These are phyloP conservation scores for Talaromyces verruculosus DNA, from an alignment of 2,329 filamentous ascomycete genomes.

Conservation along the genomic window DNA sequence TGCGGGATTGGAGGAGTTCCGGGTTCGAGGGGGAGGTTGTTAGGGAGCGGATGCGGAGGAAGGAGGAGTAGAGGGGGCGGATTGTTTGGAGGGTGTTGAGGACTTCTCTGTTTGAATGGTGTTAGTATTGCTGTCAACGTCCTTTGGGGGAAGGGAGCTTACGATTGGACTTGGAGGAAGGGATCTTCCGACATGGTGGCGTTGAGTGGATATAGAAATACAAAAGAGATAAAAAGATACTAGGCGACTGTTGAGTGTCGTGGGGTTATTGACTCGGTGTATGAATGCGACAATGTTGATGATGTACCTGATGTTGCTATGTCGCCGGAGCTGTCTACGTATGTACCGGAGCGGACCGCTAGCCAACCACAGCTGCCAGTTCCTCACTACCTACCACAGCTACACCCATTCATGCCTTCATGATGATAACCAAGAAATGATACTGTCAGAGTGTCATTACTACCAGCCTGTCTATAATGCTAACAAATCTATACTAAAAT, in stretches of 20 bases:
- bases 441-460: not conserved
- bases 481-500: conserved; percentile 10
- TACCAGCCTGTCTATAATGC: conserved; percentile 11
- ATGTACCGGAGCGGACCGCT: not conserved
- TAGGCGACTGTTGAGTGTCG: not conserved
- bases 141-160: conserved; percentile 24
- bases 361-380: not conserved
- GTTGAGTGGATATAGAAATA: not conserved
- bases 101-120: conserved; percentile 67
- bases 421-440: not conserved
- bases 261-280: not conserved
- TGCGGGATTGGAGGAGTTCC: conserved; percentile 62
- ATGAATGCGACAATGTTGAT: not conserved
- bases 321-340: not conserved
- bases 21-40: conserved; percentile 70
- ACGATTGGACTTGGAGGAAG: conserved; percentile 52
- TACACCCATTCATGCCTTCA: too few relatives aligned
- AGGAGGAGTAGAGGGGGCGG: conserved; percentile 87
- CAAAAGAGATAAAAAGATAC: too few relatives aligned
- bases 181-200: conserved; percentile 36
- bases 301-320: not conserved
- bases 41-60: conserved; percentile 90
- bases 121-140: not conserved
- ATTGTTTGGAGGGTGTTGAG: conserved; percentile 76
- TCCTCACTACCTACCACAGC: too few relatives aligned